Conservation (phyloP, 2,329 filamentous ascomycete genomes). For the Elsinoe arachidis region DNA sequence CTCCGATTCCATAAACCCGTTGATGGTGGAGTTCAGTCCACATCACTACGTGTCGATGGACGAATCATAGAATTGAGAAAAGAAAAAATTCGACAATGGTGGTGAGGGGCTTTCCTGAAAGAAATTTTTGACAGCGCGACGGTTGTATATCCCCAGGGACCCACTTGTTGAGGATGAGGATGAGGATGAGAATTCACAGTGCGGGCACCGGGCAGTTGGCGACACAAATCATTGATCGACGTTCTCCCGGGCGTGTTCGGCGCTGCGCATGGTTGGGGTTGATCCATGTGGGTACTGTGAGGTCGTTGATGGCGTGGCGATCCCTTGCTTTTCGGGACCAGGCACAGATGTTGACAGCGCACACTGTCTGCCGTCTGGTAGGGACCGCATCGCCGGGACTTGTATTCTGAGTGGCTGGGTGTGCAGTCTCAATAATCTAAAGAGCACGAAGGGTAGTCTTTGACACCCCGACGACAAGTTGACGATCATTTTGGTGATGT, state of each 20-base stretch:
- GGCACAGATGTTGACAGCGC: background rate
- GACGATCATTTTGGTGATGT: no score
- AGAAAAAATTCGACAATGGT: background rate
- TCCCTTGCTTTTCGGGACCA: background rate
- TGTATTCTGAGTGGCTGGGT: background rate
- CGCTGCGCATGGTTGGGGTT: conserved; percentile 11
- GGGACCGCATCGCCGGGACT: background rate
- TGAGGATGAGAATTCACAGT: background rate
- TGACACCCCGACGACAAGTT: no score
- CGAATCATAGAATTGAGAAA: conserved; percentile 1
- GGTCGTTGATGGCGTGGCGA: background rate
- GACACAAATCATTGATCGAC: background rate
- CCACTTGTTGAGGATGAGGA: background rate
- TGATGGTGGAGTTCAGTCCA: background rate
- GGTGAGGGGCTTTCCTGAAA: conserved; percentile 4
- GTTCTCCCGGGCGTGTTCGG: conserved; percentile 3
- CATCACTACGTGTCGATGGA: background rate
- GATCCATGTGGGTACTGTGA: background rate
- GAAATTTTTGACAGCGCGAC: background rate
- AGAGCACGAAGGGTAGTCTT: no score
- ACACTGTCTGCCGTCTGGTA: background rate
- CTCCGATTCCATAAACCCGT: background rate
- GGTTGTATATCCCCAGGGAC: conserved; percentile 4
- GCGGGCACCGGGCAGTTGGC: no score
- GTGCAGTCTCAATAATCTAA: background rate